Percentiles rank a stretch among this genome's conserved stretches.
phyloP scores from a whole-genome alignment of 768 basidiomycete species.

The Amanita polypyramis region DNA sequence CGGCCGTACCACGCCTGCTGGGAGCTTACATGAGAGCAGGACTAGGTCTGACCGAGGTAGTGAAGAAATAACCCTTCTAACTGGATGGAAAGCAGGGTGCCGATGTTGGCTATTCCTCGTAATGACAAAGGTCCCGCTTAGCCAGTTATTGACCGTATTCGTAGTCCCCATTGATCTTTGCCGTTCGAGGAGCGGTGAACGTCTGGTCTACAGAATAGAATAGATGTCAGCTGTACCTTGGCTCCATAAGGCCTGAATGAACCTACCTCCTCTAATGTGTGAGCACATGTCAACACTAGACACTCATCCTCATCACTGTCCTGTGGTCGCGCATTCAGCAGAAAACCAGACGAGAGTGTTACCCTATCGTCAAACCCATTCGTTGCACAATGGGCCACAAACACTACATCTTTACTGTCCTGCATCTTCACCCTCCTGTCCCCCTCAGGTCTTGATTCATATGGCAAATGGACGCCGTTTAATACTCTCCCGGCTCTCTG shows the following conservation, averaged over 20 bases:
- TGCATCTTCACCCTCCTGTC: constrained; percentile 18
- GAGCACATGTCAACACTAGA: constrained; percentile 46
- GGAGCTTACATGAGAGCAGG: constrained; percentile 25
- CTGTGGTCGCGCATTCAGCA: constrained; percentile 18
- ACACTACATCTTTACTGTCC: constrained; percentile 25
- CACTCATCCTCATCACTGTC: constrained; percentile 13
- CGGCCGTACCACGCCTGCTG: constrained; percentile 21
- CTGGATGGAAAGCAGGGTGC: constrained; percentile 22
- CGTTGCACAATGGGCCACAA: constrained; percentile 43
- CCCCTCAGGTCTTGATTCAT: constrained; percentile 36
- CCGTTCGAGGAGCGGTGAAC: constrained; percentile 22
- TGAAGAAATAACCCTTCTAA: constrained; percentile 39
- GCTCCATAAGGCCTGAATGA: not conserved
- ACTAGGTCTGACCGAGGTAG: constrained; percentile 50
- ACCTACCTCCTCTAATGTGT: constrained; percentile 52
- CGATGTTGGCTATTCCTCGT: constrained; percentile 24
- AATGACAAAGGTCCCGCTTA: constrained; percentile 36
- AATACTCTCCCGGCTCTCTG: constrained; percentile 32
- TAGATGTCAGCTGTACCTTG: not conserved
- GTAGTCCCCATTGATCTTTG: constrained; percentile 8
- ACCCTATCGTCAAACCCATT: constrained; percentile 30
- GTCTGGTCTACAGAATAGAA: constrained; percentile 15
- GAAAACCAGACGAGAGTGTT: constrained; percentile 48
- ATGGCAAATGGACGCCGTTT: constrained; percentile 26
- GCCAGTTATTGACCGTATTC: no score